Evolutionary conservation across 768 basidiomycete genomes (phyloP).

Genomic region (Lentinula guzmanii): DNA sequence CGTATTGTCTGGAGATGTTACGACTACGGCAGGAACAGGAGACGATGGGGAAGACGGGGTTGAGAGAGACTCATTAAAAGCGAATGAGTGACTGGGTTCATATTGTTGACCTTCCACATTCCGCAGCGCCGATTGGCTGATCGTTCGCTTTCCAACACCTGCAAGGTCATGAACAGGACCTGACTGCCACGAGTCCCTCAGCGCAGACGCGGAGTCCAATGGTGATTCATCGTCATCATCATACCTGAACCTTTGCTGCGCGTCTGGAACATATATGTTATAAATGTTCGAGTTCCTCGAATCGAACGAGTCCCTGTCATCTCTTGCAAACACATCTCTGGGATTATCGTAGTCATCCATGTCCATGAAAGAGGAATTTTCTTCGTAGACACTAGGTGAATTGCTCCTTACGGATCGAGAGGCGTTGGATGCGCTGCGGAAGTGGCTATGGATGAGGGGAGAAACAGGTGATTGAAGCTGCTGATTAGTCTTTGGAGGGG

Average conservation of each 20-base stretch:
- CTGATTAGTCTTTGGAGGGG: neutral
- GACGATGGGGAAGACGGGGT: slow-evolving; percentile 12
- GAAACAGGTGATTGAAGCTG: slow-evolving; percentile 27
- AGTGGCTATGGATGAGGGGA: slow-evolving; percentile 44
- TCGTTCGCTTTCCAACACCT: neutral
- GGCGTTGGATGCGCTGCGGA: slow-evolving; percentile 31
- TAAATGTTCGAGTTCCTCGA: neutral
- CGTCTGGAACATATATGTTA: slow-evolving; percentile 17
- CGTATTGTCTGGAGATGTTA: slow-evolving; percentile 37
- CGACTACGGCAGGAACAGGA: slow-evolving; percentile 46
- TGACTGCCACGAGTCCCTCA: slow-evolving; percentile 38
- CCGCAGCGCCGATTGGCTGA: neutral
- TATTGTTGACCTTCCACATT: neutral
- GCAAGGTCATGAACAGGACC: neutral
- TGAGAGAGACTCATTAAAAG: neutral
- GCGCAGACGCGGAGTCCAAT: slow-evolving; percentile 30
- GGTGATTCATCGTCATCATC: slow-evolving; percentile 36
- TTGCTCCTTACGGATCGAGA: slow-evolving; percentile 23
- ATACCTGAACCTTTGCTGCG: slow-evolving; percentile 25
- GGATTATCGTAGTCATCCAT: slow-evolving; percentile 10
- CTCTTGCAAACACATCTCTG: slow-evolving; percentile 13
- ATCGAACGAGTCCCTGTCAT: slow-evolving; percentile 1
- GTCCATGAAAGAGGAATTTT: slow-evolving; percentile 3
- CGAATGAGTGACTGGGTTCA: slow-evolving; percentile 5
- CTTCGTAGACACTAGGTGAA: slow-evolving; percentile 16